A percentile compares a stretch with the other conserved stretches of the same genome.
Evolutionary conservation across 352 stramenopile species (phyloP).

Genomic region (Pythium oligandrum): DNA sequence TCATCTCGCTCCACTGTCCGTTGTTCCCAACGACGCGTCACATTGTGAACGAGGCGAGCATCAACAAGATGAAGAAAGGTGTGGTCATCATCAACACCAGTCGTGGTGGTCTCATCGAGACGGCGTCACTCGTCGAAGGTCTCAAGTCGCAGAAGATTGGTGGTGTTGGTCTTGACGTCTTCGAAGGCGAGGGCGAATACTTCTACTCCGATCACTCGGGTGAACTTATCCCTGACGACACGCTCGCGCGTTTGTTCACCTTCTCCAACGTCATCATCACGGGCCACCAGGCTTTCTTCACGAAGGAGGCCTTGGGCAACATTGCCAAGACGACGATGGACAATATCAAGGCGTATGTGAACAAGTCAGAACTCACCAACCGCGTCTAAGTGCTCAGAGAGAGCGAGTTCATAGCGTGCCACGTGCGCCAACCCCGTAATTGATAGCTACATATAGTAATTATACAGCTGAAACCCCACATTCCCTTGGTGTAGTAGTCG

Average conservation of each 20-base stretch:
- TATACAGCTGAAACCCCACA: too few species aligned
- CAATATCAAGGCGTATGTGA: slow-evolving; percentile 61
- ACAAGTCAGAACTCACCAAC: slow-evolving; percentile 44
- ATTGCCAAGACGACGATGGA: slow-evolving; percentile 70
- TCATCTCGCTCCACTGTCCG: slow-evolving; percentile 87
- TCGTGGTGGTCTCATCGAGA: slow-evolving; percentile 85
- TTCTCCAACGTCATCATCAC: slow-evolving; percentile 83
- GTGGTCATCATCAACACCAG: slow-evolving; percentile 91
- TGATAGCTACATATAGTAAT: too few species aligned
- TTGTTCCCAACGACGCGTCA: slow-evolving; percentile 80
- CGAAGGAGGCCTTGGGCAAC: slow-evolving; percentile 64
- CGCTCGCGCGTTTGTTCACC: slow-evolving; percentile 68
- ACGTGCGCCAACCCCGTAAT: too few species aligned
- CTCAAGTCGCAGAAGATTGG: slow-evolving; percentile 79
- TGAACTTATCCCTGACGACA: slow-evolving; percentile 61
- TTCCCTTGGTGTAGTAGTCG: too few species aligned
- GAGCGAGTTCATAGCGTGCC: too few species aligned
- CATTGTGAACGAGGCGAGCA: slow-evolving; percentile 74
- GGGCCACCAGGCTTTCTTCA: slow-evolving; percentile 80
- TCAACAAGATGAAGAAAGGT: slow-evolving; percentile 84
- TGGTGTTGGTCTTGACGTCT: slow-evolving; percentile 86
- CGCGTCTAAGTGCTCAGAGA: slow-evolving; percentile 26
- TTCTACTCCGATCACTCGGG: slow-evolving; percentile 77
- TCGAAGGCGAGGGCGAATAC: slow-evolving; percentile 70
- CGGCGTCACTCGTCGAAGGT: slow-evolving; percentile 66